Base-by-base conservation (phyloP, 805 yeast genomes). In the Wickerhamomyces canadensis region DNA sequence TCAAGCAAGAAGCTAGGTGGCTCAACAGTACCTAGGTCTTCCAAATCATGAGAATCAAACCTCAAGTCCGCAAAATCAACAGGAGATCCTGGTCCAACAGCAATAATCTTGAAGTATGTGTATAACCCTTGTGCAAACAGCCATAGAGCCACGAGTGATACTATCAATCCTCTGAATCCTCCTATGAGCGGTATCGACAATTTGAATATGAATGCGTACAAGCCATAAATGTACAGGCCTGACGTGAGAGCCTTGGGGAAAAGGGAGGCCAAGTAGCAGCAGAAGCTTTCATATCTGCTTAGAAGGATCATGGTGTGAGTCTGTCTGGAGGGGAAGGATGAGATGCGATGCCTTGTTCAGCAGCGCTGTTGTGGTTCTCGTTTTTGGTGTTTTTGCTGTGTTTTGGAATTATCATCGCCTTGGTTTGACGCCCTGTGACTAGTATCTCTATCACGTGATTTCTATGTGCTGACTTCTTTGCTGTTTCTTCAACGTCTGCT, bases 1-100 rank as follows among this genome's bases (percentile, higher is more conserved):
- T 54, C 57, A 17, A 51, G 48, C 19, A 68, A 60, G 45, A 56
- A 57, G 25, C 56, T 57, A 4, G 79, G 79, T 6, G 78, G 78
- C 9, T 55, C 47, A 52, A 59, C 10, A 19, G 52, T 58, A 5
- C 52, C 60, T 34, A 34, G 31, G 19, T 48, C 55, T 25, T 44
- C 46, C n/a, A 60, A 10, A 41, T 54, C 49, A 4, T 43, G 21
- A 11, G 17, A 40, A 40, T 33, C 41, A 25, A 70, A 56, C 14
- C 49, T 47, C 22, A 82, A 55, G 28, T 65, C 72, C 0, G 64
- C 59, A 45, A 64, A 78, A 43, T 80, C 86, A 15, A 63, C 42
- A 0, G 91, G 87, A 14, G 81, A 74, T 0, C 91, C 91, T 0
- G 83, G 70, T 0, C 87, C 87, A 2, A 59, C 58, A 1, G 24